Percentiles rank a stretch among this genome's conserved stretches.
Conservation (phyloP, 768 basidiomycete species). For the Psilocybe cyanescens region DNA sequence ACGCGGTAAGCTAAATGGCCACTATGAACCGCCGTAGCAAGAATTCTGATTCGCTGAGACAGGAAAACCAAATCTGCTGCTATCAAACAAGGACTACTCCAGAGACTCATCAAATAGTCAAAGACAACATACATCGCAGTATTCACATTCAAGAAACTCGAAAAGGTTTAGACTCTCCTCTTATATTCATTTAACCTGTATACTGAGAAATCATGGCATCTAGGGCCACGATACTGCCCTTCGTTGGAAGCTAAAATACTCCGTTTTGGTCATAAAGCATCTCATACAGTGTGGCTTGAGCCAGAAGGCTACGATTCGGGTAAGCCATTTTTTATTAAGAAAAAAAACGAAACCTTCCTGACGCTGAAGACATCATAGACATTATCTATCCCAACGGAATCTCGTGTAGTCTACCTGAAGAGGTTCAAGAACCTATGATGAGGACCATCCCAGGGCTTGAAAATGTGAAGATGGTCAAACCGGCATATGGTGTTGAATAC, state of each 20-base stretch:
- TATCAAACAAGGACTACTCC: conserved; percentile 76
- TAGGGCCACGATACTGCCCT: conserved; percentile 91
- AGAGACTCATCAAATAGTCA: conserved; percentile 74
- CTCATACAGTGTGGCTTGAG: conserved; percentile 86
- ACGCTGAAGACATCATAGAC: conserved; percentile 43
- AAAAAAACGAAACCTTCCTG: not conserved
- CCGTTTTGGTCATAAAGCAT: conserved; percentile 71
- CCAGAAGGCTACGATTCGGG: conserved; percentile 92
- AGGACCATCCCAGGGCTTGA: conserved; percentile 85
- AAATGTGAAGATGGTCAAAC: conserved; percentile 79
- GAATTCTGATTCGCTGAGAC: not conserved
- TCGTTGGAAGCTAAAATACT: conserved; percentile 87
- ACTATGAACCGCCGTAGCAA: too few relatives aligned
- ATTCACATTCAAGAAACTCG: conserved; percentile 89
- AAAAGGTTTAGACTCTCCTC: conserved; percentile 53
- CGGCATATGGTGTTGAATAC: conserved; percentile 94
- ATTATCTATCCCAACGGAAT: conserved; percentile 91
- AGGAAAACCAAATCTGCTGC: conserved; percentile 78
- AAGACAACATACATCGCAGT: conserved; percentile 74
- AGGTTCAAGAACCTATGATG: conserved; percentile 82
- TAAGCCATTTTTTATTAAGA: conserved; percentile 25
- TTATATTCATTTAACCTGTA: not conserved
- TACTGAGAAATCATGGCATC: not conserved
- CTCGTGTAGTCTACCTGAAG: conserved; percentile 86
- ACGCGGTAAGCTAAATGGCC: conserved; percentile 51